These are phyloP conservation scores for Potentilla sterilis DNA, from an alignment of 306 rosid genomes.

Conservation along the genomic window DNA sequence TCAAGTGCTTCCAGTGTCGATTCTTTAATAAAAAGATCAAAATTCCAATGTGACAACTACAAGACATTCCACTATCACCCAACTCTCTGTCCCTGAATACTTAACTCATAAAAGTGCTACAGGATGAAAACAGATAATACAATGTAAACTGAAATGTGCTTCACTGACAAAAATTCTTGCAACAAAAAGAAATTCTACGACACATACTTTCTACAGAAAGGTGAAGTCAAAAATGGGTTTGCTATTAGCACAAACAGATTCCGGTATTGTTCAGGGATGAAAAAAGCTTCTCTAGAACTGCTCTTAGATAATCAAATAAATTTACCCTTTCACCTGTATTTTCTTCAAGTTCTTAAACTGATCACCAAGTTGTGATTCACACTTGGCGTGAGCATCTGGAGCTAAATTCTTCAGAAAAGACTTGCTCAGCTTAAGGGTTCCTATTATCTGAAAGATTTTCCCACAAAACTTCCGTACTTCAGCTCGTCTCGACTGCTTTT, in stretches of 20 bases:
- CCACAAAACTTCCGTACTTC: slow-evolving; percentile 63
- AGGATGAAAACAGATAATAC: not conserved
- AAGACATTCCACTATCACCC: not conserved
- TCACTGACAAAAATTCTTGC: not conserved
- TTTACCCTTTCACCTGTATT: not conserved
- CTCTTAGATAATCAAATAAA: not conserved
- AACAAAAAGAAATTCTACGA: not conserved
- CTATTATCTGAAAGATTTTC: slow-evolving; percentile 47
- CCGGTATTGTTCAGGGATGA: not conserved
- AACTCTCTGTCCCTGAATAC: not conserved
- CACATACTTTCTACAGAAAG: slow-evolving; percentile 5
- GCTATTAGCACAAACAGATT: slow-evolving; percentile 6
- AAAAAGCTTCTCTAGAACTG: not conserved
- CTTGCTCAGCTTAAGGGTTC: slow-evolving; percentile 45
- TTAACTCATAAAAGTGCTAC: not conserved
- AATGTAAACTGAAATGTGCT: not conserved
- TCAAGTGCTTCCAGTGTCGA: not conserved
- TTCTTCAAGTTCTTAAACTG: slow-evolving; percentile 51
- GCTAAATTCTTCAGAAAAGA: slow-evolving; percentile 44
- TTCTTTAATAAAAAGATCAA: not conserved
- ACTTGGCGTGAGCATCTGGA: slow-evolving; percentile 48
- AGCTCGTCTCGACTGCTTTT: slow-evolving; percentile 60
- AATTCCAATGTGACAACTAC: not conserved
- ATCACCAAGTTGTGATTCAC: slow-evolving; percentile 63
- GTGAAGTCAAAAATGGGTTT: slow-evolving; percentile 11